Percentiles rank a stretch among this genome's conserved stretches.
Conservation (phyloP, 768 basidiomycete genomes). For the Amanita fuliginea region DNA sequence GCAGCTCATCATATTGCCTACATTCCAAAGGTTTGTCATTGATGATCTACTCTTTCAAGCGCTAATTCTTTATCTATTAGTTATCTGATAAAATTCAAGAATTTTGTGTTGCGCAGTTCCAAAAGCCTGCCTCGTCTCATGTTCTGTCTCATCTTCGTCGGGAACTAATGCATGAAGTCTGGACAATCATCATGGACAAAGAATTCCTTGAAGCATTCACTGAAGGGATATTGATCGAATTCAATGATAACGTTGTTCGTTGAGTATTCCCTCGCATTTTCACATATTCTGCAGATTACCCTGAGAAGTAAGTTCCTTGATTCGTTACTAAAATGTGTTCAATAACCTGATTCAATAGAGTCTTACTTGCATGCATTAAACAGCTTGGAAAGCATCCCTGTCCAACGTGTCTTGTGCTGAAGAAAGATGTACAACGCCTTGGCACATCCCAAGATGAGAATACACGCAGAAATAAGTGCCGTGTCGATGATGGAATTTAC, state of each 20-base stretch:
- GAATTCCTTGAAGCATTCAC: slow-evolving; percentile 18
- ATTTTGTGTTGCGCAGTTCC: slow-evolving; percentile 18
- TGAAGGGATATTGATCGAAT: slow-evolving; percentile 20
- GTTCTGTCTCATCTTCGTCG: slow-evolving; percentile 20
- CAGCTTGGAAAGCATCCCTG: slow-evolving; percentile 24
- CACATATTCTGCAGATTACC: slow-evolving; percentile 27
- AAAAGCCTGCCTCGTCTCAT: slow-evolving; percentile 18
- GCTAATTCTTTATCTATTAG: not conserved
- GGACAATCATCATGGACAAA: slow-evolving; percentile 1
- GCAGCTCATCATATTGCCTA: slow-evolving; percentile 31
- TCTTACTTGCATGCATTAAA: slow-evolving; percentile 18
- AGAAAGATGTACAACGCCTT: slow-evolving; percentile 15
- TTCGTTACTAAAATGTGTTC: too few relatives aligned
- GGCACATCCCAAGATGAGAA: slow-evolving; percentile 16
- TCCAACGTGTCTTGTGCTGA: slow-evolving; percentile 19
- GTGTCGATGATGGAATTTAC: slow-evolving; percentile 6
- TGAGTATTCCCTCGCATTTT: slow-evolving; percentile 22
- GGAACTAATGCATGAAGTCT: slow-evolving; percentile 20
- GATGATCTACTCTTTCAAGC: too few relatives aligned
- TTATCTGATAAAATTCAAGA: not conserved
- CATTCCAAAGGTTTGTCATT: slow-evolving; percentile 21
- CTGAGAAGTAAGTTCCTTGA: slow-evolving; percentile 16
- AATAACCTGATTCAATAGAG: slow-evolving; percentile 9
- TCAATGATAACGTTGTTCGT: slow-evolving; percentile 18
- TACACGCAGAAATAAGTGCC: slow-evolving; percentile 1